Conservation (phyloP, 352 stramenopile species). For the Pythium grandisporangium region DNA sequence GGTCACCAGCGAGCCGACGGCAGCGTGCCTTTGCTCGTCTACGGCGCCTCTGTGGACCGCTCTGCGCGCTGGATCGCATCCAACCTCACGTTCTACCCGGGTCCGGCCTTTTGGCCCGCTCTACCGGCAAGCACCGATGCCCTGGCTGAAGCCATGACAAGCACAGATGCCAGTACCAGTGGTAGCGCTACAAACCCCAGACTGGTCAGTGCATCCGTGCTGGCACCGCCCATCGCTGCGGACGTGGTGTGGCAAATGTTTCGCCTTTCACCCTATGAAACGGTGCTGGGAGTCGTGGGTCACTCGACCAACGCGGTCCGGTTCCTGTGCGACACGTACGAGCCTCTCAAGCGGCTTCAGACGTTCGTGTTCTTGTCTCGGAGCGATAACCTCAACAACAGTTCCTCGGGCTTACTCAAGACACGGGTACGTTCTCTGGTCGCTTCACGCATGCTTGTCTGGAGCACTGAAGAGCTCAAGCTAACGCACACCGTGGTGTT, state of each 20-base stretch:
- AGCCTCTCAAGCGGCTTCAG: constrained; percentile 48
- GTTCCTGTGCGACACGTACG: constrained; percentile 67
- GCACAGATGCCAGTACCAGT: neutral
- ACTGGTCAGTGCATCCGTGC: constrained; percentile 56
- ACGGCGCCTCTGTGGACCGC: constrained; percentile 56
- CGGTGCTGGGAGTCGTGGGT: constrained; percentile 39
- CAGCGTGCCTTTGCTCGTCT: constrained; percentile 61
- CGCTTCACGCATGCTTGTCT: no score
- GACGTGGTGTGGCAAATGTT: constrained; percentile 83
- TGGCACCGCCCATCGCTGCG: constrained; percentile 59
- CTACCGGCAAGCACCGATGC: constrained; percentile 1
- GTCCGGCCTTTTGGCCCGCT: constrained; percentile 63
- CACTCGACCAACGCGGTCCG: constrained; percentile 50
- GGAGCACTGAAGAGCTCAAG: no score
- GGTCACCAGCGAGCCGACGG: constrained; percentile 45
- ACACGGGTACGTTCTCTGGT: no score
- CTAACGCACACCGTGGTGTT: no score
- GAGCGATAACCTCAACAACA: no score
- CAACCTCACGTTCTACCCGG: constrained; percentile 72
- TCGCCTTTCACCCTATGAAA: constrained; percentile 69
- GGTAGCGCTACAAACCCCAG: constrained; percentile 5
- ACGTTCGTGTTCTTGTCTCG: no score
- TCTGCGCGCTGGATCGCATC: constrained; percentile 38
- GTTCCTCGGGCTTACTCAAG: no score
- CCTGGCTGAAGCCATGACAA: neutral